Conservation (phyloP, 106 monocot species). For the Allium sativum region DNA sequence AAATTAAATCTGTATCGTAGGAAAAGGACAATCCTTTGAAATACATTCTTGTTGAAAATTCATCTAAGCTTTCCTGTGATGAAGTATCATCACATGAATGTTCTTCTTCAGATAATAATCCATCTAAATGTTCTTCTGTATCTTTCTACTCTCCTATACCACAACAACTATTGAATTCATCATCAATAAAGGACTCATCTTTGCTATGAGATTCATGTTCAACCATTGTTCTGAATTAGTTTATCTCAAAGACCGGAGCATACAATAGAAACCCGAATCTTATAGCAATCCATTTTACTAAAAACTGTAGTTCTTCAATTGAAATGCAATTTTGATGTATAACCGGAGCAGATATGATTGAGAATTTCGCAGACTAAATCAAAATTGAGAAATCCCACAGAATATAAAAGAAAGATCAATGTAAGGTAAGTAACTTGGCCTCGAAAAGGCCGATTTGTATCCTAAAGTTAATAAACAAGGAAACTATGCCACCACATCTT, state of each 20-base stretch:
- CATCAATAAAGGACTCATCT: conserved; percentile 30
- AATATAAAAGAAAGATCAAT: background rate
- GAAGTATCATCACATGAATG: background rate
- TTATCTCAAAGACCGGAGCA: background rate
- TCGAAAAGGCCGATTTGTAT: background rate
- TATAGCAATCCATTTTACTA: background rate
- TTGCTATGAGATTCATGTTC: conserved; percentile 2
- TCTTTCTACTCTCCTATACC: conserved; percentile 82
- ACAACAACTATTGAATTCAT: conserved; percentile 64
- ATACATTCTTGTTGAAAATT: conserved; percentile 50
- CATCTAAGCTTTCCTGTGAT: conserved; percentile 37
- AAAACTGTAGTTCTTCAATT: background rate
- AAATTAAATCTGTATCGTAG: conserved; percentile 16
- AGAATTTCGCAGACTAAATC: background rate
- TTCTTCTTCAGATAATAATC: conserved; percentile 1
- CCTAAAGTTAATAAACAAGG: background rate
- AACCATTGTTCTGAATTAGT: background rate
- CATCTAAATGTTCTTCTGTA: conserved; percentile 29
- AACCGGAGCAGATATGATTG: background rate
- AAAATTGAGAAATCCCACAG: background rate
- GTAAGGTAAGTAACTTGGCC: background rate
- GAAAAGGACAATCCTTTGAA: conserved; percentile 72
- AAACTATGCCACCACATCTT: too few species aligned
- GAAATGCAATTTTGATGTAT: background rate
- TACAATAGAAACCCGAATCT: background rate